These are phyloP conservation scores for Isoetes taiwanensis DNA, from an alignment of 75 land plant genomes.

Conservation along the genomic window DNA sequence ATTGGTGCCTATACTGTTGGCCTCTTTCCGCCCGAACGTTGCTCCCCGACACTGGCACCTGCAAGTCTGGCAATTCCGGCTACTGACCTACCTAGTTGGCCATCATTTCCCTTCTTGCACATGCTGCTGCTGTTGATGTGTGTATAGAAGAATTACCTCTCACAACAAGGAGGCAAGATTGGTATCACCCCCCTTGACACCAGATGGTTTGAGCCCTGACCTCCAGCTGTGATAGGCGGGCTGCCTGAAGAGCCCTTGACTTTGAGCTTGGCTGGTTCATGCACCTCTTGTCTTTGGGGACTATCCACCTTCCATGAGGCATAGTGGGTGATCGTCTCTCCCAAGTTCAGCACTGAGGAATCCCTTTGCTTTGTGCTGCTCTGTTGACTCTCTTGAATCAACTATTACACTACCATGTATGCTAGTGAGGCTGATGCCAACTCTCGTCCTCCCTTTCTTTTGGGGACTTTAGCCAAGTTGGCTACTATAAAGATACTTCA, in stretches of 20 bases:
- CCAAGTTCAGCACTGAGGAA: conserved; percentile 38
- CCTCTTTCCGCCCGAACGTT: conserved; percentile 67
- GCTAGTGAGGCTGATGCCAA: too few relatives aligned
- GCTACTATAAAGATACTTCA: too few relatives aligned
- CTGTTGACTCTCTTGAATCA: conserved; percentile 47
- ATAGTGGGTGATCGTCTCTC: conserved; percentile 59
- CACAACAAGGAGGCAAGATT: conserved; percentile 53
- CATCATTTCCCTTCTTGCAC: conserved; percentile 57
- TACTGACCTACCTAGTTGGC: conserved; percentile 49
- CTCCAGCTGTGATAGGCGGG: conserved; percentile 40
- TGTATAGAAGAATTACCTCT: conserved; percentile 56
- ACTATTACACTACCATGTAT: conserved; percentile 10
- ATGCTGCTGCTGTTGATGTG: conserved; percentile 56
- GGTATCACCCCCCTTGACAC: conserved; percentile 65
- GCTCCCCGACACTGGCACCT: conserved; percentile 9
- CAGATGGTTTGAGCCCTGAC: conserved; percentile 70
- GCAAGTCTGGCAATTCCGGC: conserved; percentile 21
- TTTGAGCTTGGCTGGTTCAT: conserved; percentile 81
- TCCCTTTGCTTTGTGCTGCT: conserved; percentile 20
- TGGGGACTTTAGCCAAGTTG: too few relatives aligned
- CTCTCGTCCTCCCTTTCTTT: too few relatives aligned
- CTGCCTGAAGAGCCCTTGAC: conserved; percentile 59
- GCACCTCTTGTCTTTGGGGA: conserved; percentile 72
- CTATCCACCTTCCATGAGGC: conserved; percentile 59
- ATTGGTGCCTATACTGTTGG: conserved; percentile 53